Evolutionary conservation across 176 grass and related monocot species (phyloP).

Genomic region (Elaeis guineensis): DNA sequence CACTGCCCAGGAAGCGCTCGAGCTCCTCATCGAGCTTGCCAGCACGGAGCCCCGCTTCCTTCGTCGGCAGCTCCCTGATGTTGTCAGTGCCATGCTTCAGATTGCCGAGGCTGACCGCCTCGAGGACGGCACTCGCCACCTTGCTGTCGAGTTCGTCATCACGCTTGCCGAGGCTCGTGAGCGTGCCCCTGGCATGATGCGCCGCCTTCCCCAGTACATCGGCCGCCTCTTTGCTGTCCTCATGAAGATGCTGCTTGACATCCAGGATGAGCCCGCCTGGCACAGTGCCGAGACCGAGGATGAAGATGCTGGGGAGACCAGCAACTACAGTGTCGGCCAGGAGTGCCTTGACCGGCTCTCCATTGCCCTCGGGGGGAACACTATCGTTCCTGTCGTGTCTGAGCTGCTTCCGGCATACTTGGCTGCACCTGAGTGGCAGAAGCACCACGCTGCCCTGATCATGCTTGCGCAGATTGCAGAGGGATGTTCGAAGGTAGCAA

Average conservation of each 20-base stretch:
- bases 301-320: constrained; percentile 76
- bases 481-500: constrained; percentile 86
- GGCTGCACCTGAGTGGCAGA: constrained; percentile 86
- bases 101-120: constrained; percentile 60
- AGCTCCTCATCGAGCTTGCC: constrained; percentile 89
- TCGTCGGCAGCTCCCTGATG: constrained; percentile 68
- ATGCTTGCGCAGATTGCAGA: constrained; percentile 98
- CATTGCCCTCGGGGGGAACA: constrained; percentile 88
- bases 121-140: constrained; percentile 87
- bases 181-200: constrained; percentile 94
- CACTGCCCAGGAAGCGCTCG: constrained; percentile 81
- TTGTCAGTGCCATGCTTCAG: constrained; percentile 87
- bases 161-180: constrained; percentile 90
- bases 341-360: constrained; percentile 91
- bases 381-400: constrained; percentile 77
- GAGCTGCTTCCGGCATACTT: constrained; percentile 78
- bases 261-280: constrained; percentile 85
- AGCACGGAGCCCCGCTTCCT: constrained; percentile 85
- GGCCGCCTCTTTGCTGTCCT: constrained; percentile 85
- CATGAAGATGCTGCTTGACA: constrained; percentile 95
- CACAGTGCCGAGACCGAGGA: constrained; percentile 80
- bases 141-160: constrained; percentile 88
- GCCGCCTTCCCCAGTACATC: constrained; percentile 79
- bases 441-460: constrained; percentile 89
- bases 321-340: constrained; percentile 89